Conservation (phyloP, 2,329 filamentous ascomycete species). For the Chaetomium strumarium region DNA sequence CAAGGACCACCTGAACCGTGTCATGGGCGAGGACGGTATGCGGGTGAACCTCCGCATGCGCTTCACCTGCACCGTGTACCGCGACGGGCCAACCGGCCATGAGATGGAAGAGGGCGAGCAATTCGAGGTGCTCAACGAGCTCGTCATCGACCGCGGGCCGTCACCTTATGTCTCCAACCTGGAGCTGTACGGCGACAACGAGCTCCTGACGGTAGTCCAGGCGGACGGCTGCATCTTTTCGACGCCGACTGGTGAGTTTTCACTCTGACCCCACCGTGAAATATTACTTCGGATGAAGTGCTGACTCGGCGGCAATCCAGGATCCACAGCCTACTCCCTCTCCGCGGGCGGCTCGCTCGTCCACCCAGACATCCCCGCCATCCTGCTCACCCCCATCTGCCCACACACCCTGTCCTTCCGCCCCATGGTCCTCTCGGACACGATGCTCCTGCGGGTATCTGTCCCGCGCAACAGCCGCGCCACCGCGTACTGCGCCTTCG, state of each 20-base stretch:
- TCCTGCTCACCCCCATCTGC: constrained; percentile 94
- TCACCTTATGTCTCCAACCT: constrained; percentile 96
- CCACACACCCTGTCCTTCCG: constrained; percentile 95
- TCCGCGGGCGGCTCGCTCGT: constrained; percentile 93
- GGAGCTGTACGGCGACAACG: constrained; percentile 91
- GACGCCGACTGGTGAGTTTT: constrained; percentile 68
- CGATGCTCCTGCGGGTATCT: constrained; percentile 82
- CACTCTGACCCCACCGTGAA: not conserved
- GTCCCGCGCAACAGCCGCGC: constrained; percentile 81
- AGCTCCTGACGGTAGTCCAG: constrained; percentile 90
- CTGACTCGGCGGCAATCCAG: constrained; percentile 28
- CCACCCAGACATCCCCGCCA: constrained; percentile 93
- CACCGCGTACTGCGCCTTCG: constrained; percentile 94
- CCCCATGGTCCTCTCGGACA: constrained; percentile 95
- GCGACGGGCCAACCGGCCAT: constrained; percentile 55
- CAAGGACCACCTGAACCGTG: constrained; percentile 74
- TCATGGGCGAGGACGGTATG: constrained; percentile 96
- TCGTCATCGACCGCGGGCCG: constrained; percentile 95
- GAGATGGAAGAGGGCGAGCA: constrained; percentile 83
- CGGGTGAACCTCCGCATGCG: constrained; percentile 96
- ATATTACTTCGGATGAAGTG: not conserved
- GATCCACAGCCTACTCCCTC: constrained; percentile 90
- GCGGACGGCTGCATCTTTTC: constrained; percentile 98
- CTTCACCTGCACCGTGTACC: constrained; percentile 96
- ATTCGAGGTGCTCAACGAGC: constrained; percentile 96